Conservation (phyloP, 331 rosid genomes). For the Dryas integrifolia region DNA sequence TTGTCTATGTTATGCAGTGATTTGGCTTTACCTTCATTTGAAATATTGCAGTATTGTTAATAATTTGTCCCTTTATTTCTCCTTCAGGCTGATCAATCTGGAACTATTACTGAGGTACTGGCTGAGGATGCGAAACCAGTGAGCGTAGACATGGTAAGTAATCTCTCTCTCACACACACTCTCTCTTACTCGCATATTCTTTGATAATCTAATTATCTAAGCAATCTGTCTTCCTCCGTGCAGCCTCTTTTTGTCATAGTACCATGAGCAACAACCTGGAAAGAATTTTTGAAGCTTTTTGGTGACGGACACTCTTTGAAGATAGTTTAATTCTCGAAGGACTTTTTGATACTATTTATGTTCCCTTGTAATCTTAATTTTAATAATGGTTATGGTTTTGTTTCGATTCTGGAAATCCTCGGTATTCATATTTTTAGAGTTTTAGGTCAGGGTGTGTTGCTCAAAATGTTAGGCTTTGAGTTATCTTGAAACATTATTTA, state of each 20-base stretch:
- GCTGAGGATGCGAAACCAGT: conserved; percentile 72
- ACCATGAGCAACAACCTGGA: conserved; percentile 48
- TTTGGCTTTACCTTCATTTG: background rate
- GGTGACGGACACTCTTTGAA: conserved; percentile 16
- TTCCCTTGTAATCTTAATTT: conserved; percentile 23
- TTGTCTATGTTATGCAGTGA: background rate
- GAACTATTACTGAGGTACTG: conserved; percentile 61
- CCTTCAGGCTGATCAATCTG: conserved; percentile 80
- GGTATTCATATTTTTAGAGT: conserved; percentile 12
- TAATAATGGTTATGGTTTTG: conserved; percentile 21
- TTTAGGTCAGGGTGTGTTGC: conserved; percentile 9
- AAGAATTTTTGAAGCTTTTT: conserved; percentile 22
- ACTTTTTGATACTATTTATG: conserved; percentile 22
- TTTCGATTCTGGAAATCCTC: conserved; percentile 13
- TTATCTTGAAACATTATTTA: background rate
- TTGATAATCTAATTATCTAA: conserved; percentile 34
- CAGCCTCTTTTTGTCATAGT: conserved; percentile 84
- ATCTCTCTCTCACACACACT: background rate
- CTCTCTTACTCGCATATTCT: background rate
- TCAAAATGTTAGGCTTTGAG: conserved; percentile 7
- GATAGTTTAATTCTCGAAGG: conserved; percentile 18
- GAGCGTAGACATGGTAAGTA: conserved; percentile 75
- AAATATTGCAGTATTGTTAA: background rate
- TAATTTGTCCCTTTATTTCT: conserved; percentile 11
- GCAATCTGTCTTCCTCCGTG: conserved; percentile 21